phyloP scores from a whole-genome alignment of 1,284 basidiomycete genomes.

The Boletus smithii region DNA sequence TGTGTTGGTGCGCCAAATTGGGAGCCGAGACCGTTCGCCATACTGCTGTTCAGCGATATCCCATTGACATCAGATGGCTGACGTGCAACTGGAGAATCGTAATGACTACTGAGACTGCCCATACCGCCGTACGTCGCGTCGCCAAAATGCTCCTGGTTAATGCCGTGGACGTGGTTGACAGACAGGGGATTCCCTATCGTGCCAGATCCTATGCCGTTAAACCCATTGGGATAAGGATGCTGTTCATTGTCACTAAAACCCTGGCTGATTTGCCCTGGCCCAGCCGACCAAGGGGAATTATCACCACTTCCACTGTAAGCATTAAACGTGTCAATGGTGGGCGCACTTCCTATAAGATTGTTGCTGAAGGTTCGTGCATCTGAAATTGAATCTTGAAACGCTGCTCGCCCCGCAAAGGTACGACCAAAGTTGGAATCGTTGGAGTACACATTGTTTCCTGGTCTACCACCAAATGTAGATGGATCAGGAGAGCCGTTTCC shows the following conservation, averaged over 20 bases:
- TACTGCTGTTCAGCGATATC: conserved; percentile 16
- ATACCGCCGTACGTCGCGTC: conserved; percentile 25
- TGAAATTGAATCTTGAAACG: conserved; percentile 35
- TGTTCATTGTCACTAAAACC: conserved; percentile 26
- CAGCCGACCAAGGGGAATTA: conserved; percentile 40
- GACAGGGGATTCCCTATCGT: conserved; percentile 20
- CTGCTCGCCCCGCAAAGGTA: conserved; percentile 33
- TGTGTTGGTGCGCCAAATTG: conserved; percentile 21
- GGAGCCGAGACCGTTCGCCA: conserved; percentile 22
- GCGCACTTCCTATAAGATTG: conserved; percentile 35
- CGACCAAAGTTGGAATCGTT: conserved; percentile 35
- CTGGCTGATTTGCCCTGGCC: conserved; percentile 21
- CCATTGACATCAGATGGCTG: conserved; percentile 28
- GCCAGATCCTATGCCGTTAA: conserved; percentile 21
- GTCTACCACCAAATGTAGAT: conserved; percentile 50
- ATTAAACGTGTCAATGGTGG: conserved; percentile 44
- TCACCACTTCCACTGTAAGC: conserved; percentile 36
- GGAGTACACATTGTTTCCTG: conserved; percentile 39
- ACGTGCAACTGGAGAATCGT: conserved; percentile 23
- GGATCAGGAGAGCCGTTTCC: conserved; percentile 67
- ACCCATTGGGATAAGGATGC: conserved; percentile 26
- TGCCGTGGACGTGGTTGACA: conserved; percentile 20
- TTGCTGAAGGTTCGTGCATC: conserved; percentile 38
- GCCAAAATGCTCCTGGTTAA: conserved; percentile 28
- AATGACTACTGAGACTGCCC: conserved; percentile 21